Conservation (phyloP, 441 rosid genomes). For the Dalechampia spathulata region DNA sequence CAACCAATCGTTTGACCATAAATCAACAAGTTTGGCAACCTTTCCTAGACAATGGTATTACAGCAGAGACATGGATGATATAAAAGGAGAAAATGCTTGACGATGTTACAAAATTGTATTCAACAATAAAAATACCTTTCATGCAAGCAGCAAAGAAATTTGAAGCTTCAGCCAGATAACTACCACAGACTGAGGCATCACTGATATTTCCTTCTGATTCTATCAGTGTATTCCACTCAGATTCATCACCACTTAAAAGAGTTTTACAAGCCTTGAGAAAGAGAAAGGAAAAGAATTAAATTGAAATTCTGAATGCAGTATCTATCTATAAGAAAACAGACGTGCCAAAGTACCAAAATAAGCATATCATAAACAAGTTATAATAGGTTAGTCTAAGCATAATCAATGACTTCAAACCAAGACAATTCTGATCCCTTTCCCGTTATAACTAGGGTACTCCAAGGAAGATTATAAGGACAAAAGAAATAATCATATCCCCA, state of each 20-base stretch:
- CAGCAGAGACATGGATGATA: not conserved
- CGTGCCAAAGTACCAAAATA: slow-evolving; percentile 1
- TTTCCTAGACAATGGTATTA: not conserved
- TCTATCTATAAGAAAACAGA: slow-evolving; percentile 6
- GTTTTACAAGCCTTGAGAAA: slow-evolving; percentile 61
- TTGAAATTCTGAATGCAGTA: slow-evolving; percentile 10
- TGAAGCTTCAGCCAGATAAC: slow-evolving; percentile 59
- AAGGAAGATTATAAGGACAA: not conserved
- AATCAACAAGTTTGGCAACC: not conserved
- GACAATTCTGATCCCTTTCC: not conserved
- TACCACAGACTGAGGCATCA: slow-evolving; percentile 42
- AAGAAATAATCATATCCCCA: not conserved
- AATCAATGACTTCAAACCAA: not conserved
- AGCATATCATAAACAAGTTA: not conserved
- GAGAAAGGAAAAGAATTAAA: not conserved
- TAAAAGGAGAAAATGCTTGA: not conserved
- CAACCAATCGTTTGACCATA: not conserved
- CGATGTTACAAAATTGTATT: not conserved
- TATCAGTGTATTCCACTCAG: slow-evolving; percentile 42
- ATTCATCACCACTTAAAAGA: slow-evolving; percentile 53
- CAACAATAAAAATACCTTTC: slow-evolving; percentile 33
- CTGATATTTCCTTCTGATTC: slow-evolving; percentile 50
- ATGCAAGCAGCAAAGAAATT: slow-evolving; percentile 33
- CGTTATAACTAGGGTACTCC: not conserved
- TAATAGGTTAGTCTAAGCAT: not conserved